Evolutionary conservation across 805 yeast species (phyloP).

Genomic region (Yamadazyma scolyti): DNA sequence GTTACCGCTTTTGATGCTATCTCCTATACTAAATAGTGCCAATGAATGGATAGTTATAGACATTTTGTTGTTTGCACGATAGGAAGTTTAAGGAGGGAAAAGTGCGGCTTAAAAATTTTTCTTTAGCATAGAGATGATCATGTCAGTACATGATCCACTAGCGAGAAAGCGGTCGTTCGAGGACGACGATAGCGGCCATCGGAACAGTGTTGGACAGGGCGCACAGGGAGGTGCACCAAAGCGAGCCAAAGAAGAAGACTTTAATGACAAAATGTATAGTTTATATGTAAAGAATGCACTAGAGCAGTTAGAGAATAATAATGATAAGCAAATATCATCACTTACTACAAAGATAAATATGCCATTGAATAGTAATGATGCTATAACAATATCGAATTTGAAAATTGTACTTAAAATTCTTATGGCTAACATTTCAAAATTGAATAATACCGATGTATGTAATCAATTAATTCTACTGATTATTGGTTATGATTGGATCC

Average conservation of each 20-base stretch:
- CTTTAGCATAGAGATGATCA: constrained; percentile 22
- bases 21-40: constrained; percentile 16
- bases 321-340: constrained; percentile 55
- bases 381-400: constrained; percentile 52
- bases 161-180: constrained; percentile 26
- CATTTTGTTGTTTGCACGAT: background rate
- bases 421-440: constrained; percentile 60
- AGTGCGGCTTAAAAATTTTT: constrained; percentile 11
- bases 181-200: constrained; percentile 5
- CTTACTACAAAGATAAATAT: constrained; percentile 57
- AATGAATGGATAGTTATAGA: constrained; percentile 18
- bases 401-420: constrained; percentile 53
- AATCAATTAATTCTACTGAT: constrained; percentile 56
- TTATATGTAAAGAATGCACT: constrained; percentile 62
- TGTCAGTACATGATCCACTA: constrained; percentile 36
- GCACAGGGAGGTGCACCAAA: constrained; percentile 4
- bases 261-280: constrained; percentile 38
- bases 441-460: constrained; percentile 58
- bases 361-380: constrained; percentile 50
- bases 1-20: constrained; percentile 20
- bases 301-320: constrained; percentile 54
- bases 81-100: constrained; percentile 3
- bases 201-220: background rate
- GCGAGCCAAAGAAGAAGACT: constrained; percentile 9
- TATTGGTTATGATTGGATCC: constrained; percentile 64